Conservation (phyloP, 805 yeast genomes). For the Candida cerambycidarum region DNA sequence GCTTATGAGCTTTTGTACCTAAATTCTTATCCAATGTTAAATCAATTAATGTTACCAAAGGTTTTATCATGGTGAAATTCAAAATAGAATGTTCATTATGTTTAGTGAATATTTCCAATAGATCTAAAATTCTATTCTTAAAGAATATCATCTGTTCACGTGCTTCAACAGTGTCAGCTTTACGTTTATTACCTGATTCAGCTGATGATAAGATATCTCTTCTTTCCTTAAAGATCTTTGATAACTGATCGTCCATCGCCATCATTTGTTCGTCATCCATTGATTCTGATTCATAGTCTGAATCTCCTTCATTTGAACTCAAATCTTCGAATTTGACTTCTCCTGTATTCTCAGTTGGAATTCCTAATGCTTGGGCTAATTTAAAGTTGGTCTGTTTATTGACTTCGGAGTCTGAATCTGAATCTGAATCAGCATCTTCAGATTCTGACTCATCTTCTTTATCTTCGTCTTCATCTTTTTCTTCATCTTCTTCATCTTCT, state of each 20-base stretch:
- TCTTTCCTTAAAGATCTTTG: constrained; percentile 82
- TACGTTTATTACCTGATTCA: constrained; percentile 62
- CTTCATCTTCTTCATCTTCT: constrained; percentile 30
- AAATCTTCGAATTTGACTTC: constrained; percentile 45
- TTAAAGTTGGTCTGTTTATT: constrained; percentile 56
- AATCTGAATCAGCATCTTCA: constrained; percentile 18
- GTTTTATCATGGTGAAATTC: constrained; percentile 47
- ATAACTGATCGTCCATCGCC: constrained; percentile 82
- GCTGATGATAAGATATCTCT: constrained; percentile 56
- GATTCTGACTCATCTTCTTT: constrained; percentile 26
- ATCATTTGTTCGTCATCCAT: constrained; percentile 98
- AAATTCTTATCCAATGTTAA: constrained; percentile 68
- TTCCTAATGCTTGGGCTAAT: constrained; percentile 68
- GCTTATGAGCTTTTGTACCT: constrained; percentile 73
- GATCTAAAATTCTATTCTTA: constrained; percentile 75
- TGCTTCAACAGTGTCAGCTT: constrained; percentile 74
- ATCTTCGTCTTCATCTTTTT: constrained; percentile 25
- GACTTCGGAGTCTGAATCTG: constrained; percentile 19
- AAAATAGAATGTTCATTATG: constrained; percentile 41
- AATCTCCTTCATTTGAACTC: constrained; percentile 46
- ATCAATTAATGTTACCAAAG: constrained; percentile 59
- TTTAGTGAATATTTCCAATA: constrained; percentile 63
- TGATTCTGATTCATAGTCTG: constrained; percentile 62
- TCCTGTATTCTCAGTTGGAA: constrained; percentile 47
- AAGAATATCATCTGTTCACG: constrained; percentile 75